phyloP scores from a whole-genome alignment of 768 basidiomycete species.

The Inosperma sp. region DNA sequence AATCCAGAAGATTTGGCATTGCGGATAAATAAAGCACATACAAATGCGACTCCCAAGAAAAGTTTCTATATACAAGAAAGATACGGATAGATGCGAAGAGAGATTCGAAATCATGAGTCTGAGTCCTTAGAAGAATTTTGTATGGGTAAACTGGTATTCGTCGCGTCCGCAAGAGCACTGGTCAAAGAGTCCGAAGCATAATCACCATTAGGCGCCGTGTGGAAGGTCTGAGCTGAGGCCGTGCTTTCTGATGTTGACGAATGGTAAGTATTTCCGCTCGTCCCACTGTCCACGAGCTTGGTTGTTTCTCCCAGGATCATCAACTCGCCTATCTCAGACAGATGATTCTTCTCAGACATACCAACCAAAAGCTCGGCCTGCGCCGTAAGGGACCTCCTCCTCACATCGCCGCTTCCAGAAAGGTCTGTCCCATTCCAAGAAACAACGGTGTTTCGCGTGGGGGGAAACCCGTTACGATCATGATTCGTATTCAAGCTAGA shows the following conservation, averaged over 20 bases:
- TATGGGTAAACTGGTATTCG: not conserved
- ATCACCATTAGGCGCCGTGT: constrained; percentile 9
- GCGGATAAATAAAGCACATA: too few relatives aligned
- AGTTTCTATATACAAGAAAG: too few relatives aligned
- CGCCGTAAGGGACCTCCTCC: constrained; percentile 32
- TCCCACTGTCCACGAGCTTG: constrained; percentile 18
- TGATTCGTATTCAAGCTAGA: constrained; percentile 19
- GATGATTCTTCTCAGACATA: constrained; percentile 15
- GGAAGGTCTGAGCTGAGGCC: constrained; percentile 10
- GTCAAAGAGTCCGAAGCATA: not conserved
- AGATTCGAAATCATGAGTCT: not conserved
- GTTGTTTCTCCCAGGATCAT: constrained; percentile 31
- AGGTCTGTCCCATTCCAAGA: constrained; percentile 25
- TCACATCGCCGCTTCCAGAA: constrained; percentile 25
- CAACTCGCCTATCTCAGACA: constrained; percentile 26
- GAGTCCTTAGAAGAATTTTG: not conserved
- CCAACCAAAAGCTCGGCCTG: constrained; percentile 29
- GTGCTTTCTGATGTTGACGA: constrained; percentile 11
- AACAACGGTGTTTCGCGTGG: constrained; percentile 34
- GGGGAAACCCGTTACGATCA: constrained; percentile 30
- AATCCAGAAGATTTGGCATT: not conserved
- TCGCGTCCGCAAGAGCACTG: not conserved
- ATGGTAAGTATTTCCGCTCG: not conserved
- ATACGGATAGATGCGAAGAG: too few relatives aligned
- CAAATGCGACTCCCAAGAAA: too few relatives aligned